Conservation (phyloP, 495 filamentous ascomycete genomes). For the Hyaloscypha variabilis region DNA sequence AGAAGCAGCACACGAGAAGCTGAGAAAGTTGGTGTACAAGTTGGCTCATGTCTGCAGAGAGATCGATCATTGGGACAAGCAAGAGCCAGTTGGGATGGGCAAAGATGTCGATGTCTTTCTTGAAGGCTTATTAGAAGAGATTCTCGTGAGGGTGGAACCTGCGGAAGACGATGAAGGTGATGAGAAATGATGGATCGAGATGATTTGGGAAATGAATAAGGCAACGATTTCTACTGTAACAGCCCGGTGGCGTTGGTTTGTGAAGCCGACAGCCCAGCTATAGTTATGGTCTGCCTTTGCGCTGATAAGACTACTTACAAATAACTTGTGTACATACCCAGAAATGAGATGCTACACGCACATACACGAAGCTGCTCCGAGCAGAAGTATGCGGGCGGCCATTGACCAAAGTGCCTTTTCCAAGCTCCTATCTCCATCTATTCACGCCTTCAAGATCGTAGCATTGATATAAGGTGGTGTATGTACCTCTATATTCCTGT, state of each 20-base stretch:
- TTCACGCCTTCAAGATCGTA: neutral
- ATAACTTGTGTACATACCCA: neutral
- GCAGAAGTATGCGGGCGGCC: neutral
- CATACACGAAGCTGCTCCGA: neutral
- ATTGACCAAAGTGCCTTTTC: neutral
- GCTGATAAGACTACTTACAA: neutral
- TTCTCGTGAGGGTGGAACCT: conserved; percentile 89
- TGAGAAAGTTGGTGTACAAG: conserved; percentile 77
- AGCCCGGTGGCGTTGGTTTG: neutral
- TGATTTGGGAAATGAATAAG: neutral
- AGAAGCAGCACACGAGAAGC: conserved; percentile 78
- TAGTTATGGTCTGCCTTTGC: neutral
- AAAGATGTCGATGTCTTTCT: conserved; percentile 82
- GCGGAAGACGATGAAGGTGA: conserved; percentile 65
- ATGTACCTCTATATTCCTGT: neutral
- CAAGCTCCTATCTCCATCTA: neutral
- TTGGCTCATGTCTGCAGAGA: conserved; percentile 77
- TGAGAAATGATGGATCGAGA: conserved; percentile 17
- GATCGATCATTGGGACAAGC: conserved; percentile 83
- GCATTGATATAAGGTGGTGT: too few relatives aligned
- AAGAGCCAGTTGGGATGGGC: conserved; percentile 87
- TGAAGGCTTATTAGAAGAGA: conserved; percentile 91
- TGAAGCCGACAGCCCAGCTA: neutral
- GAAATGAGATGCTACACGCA: neutral
- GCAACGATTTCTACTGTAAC: neutral